Percentiles rank a stretch among this genome's conserved stretches.
Conservation (phyloP, 2,329 filamentous ascomycete species). For the Niveomyces coronatus region DNA sequence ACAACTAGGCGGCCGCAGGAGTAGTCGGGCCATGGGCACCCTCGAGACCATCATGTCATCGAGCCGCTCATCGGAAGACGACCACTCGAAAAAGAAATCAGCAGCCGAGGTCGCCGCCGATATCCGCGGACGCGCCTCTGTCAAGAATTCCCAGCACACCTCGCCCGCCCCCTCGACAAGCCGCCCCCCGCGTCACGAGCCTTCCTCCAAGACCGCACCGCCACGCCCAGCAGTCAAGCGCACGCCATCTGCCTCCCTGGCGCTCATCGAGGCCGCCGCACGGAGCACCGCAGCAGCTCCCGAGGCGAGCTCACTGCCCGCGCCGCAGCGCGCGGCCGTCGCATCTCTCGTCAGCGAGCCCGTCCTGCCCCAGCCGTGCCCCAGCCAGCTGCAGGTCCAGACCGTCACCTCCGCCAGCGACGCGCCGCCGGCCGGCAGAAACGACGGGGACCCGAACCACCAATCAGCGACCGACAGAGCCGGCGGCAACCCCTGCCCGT, state of each 20-base stretch:
- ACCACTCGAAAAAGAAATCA: constrained; percentile 41
- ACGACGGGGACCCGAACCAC: constrained; percentile 1
- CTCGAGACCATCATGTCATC: constrained; percentile 58
- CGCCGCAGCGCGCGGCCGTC: neutral
- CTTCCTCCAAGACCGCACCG: constrained; percentile 4
- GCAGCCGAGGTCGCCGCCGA: constrained; percentile 46
- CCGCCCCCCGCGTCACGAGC: constrained; percentile 11
- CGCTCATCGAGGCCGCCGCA: constrained; percentile 22
- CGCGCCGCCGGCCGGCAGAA: neutral
- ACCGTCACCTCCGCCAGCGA: constrained; percentile 17
- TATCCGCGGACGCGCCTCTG: constrained; percentile 37
- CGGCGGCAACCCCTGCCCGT: constrained; percentile 9
- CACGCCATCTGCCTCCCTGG: constrained; percentile 22
- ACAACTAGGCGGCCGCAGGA: constrained; percentile 30
- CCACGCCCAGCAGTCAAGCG: constrained; percentile 15
- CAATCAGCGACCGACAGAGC: neutral
- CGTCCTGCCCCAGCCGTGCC: constrained; percentile 47
- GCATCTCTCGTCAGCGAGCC: constrained; percentile 39
- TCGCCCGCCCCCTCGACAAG: constrained; percentile 22
- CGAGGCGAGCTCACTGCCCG: constrained; percentile 28
- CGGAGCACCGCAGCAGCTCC: constrained; percentile 14
- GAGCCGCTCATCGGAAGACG: constrained; percentile 53
- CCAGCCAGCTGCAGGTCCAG: constrained; percentile 37
- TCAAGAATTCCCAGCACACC: constrained; percentile 26
- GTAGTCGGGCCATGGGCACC: constrained; percentile 49